phyloP scores from a whole-genome alignment of 116 monocot genomes.

The Cymodocea nodosa region DNA sequence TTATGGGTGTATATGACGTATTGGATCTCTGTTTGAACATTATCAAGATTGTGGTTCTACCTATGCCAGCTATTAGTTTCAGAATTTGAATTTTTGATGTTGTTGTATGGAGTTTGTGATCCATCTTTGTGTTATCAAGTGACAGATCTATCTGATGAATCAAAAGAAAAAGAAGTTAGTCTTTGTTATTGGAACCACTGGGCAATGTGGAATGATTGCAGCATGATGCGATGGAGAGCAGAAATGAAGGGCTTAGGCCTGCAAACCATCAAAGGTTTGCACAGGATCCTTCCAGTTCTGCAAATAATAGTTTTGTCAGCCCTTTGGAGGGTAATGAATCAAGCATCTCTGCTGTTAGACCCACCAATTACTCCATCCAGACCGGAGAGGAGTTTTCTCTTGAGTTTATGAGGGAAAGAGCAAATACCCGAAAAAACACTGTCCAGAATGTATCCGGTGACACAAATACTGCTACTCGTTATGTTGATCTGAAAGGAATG shows the following conservation, averaged over 20 bases:
- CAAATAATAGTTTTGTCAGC: conserved; percentile 19
- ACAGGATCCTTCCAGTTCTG: conserved; percentile 30
- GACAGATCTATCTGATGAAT: neutral
- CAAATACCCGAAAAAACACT: conserved; percentile 41
- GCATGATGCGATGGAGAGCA: conserved; percentile 2
- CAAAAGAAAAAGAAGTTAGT: conserved; percentile 3
- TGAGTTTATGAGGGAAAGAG: conserved; percentile 66
- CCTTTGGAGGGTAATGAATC: conserved; percentile 28
- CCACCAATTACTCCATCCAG: conserved; percentile 82
- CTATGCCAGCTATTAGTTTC: too few species aligned
- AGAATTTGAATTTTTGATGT: too few species aligned
- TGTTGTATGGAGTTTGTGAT: too few species aligned
- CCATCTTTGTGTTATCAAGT: neutral
- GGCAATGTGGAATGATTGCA: neutral
- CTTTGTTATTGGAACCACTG: conserved; percentile 1
- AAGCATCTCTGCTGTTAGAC: conserved; percentile 17
- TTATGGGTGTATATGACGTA: too few species aligned
- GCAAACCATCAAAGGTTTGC: conserved; percentile 24
- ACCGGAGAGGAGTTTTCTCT: conserved; percentile 96
- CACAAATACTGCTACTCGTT: conserved; percentile 27
- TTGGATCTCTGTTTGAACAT: too few species aligned
- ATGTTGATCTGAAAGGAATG: conserved; percentile 41
- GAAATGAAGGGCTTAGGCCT: neutral
- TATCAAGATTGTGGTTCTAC: too few species aligned
- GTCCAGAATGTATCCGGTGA: conserved; percentile 28